Conservation (phyloP, 179 eudicot genomes). For the Spergularia azorica region DNA sequence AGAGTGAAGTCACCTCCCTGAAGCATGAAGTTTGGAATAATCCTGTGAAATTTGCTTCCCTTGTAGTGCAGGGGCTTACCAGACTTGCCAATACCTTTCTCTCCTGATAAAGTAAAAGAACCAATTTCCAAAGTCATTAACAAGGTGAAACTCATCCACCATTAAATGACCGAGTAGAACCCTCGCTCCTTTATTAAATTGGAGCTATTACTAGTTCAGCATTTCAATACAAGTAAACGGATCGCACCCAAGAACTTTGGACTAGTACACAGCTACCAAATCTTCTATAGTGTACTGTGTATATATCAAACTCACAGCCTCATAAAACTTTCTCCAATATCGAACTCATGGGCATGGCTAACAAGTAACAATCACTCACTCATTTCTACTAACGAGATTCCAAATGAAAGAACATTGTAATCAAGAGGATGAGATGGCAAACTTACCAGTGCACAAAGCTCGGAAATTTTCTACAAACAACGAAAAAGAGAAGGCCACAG, state of each 20-base stretch:
- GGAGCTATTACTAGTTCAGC: constrained; percentile 7
- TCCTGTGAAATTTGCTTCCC: constrained; percentile 90
- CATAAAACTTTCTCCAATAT: background rate
- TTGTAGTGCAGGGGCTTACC: constrained; percentile 97
- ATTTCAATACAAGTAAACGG: background rate
- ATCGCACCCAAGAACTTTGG: background rate
- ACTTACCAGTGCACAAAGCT: constrained; percentile 94
- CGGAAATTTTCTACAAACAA: constrained; percentile 78
- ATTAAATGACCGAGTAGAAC: background rate
- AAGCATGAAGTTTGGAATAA: constrained; percentile 97
- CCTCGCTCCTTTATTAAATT: background rate
- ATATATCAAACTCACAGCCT: background rate
- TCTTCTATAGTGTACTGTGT: no score
- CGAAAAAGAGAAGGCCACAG: background rate
- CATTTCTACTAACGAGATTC: background rate
- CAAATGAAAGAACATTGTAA: background rate
- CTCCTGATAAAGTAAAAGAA: constrained; percentile 49
- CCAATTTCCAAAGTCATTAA: background rate
- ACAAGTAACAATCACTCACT: background rate
- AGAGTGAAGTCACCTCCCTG: constrained; percentile 98
- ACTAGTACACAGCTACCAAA: background rate
- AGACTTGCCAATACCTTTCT: constrained; percentile 79
- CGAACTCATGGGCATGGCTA: background rate
- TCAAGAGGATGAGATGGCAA: constrained; percentile 22
- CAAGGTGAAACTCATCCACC: background rate